Evolutionary conservation across 768 basidiomycete species (phyloP).

Genomic region (Panaeolus cyanescens): DNA sequence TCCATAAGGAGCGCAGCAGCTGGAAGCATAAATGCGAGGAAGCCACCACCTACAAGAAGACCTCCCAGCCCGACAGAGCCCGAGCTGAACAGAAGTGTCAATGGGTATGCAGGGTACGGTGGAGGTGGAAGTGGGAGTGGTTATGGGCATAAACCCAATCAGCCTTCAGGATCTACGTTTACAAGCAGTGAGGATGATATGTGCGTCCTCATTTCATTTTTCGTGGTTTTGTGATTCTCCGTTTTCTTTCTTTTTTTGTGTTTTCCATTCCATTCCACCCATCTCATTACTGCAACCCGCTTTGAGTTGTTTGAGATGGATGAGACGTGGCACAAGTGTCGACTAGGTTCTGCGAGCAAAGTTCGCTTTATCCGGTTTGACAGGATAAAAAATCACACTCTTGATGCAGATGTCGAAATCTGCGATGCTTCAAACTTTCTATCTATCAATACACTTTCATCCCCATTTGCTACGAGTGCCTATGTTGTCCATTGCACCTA

Average conservation of each 20-base stretch:
- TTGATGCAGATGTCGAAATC: background rate
- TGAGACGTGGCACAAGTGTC: background rate
- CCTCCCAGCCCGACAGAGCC: conserved; percentile 18
- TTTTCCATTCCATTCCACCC: background rate
- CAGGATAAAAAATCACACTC: background rate
- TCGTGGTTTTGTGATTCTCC: no score
- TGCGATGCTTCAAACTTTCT: background rate
- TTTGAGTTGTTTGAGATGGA: background rate
- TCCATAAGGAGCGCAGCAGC: conserved; percentile 1
- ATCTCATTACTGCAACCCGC: background rate
- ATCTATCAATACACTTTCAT: background rate
- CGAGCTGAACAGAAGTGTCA: conserved; percentile 13
- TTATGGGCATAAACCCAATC: conserved; percentile 15
- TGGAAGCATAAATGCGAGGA: background rate
- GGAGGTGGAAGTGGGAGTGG: background rate
- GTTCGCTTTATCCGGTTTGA: background rate
- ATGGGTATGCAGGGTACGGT: no score
- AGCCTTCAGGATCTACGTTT: conserved; percentile 17
- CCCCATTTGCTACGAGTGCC: background rate
- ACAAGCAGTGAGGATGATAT: conserved; percentile 11
- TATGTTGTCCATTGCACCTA: no score
- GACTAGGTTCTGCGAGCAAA: background rate
- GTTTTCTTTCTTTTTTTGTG: background rate
- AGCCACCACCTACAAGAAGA: background rate
- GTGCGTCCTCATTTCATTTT: conserved; percentile 11